Conservation (phyloP, 2,329 filamentous ascomycete species). For the Sporothrix variecibatus region DNA sequence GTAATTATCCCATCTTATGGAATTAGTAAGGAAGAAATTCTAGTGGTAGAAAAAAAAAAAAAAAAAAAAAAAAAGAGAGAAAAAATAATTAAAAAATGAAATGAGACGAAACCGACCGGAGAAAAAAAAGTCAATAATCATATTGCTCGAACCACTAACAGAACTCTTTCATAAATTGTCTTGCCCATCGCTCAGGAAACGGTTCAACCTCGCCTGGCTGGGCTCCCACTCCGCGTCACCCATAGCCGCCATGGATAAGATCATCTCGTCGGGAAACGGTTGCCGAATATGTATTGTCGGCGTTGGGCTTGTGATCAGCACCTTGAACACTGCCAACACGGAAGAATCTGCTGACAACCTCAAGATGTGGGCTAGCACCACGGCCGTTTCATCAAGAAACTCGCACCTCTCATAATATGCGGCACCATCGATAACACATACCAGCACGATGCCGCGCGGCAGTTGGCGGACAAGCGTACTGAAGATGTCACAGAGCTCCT, state of each 20-base stretch:
- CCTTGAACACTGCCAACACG: neutral
- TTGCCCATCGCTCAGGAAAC: neutral
- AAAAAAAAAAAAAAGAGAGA: too few relatives aligned
- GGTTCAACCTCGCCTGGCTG: neutral
- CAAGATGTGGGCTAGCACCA: neutral
- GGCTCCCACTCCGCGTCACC: neutral
- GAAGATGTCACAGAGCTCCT: neutral
- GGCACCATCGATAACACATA: neutral
- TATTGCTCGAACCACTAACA: too few relatives aligned
- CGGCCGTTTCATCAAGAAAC: neutral
- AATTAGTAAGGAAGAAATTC: too few relatives aligned
- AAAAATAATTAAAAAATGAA: too few relatives aligned
- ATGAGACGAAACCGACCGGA: too few relatives aligned
- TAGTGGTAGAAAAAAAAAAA: too few relatives aligned
- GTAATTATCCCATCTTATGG: too few relatives aligned
- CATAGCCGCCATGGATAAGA: neutral
- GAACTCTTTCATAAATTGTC: too few relatives aligned
- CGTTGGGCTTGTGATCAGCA: neutral
- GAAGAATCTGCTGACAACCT: neutral
- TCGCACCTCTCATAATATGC: slow-evolving; percentile 2
- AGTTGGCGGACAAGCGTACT: neutral
- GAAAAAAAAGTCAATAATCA: too few relatives aligned
- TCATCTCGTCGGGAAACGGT: neutral
- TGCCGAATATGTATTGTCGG: neutral
- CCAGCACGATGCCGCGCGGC: neutral